Conservation (phyloP, 768 basidiomycete genomes). For the Tricholoma terreum region DNA sequence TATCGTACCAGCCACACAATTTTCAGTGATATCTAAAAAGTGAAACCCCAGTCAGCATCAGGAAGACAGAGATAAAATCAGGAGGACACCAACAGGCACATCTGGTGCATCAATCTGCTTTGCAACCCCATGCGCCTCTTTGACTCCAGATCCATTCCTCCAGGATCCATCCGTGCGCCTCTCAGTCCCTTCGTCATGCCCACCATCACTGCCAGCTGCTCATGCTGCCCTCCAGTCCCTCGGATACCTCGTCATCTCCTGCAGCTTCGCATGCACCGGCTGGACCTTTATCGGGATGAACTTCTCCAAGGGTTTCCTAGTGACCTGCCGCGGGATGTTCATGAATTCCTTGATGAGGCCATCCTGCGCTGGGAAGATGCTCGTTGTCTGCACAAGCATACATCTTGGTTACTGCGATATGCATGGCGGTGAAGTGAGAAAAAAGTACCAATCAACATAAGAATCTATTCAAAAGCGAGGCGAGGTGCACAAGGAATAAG, state of each 20-base stretch:
- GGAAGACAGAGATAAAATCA: not conserved
- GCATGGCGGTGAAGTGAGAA: slow-evolving; percentile 14
- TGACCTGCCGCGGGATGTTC: slow-evolving; percentile 89
- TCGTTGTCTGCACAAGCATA: slow-evolving; percentile 66
- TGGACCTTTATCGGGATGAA: slow-evolving; percentile 97
- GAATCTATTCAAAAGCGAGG: not conserved
- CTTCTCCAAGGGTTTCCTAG: slow-evolving; percentile 81
- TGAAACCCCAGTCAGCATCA: not conserved
- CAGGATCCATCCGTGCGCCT: slow-evolving; percentile 68
- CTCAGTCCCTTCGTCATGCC: slow-evolving; percentile 87
- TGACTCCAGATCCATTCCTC: slow-evolving; percentile 98
- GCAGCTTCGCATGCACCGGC: slow-evolving; percentile 86
- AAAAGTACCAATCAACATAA: not conserved
- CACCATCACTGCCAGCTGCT: slow-evolving; percentile 96
- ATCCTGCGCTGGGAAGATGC: slow-evolving; percentile 86
- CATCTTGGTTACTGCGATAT: not conserved
- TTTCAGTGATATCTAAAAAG: slow-evolving; percentile 84
- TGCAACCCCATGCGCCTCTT: slow-evolving; percentile 94
- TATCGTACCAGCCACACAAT: slow-evolving; percentile 97
- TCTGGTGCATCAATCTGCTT: slow-evolving; percentile 96
- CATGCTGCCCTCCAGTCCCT: slow-evolving; percentile 92
- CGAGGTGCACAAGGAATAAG: slow-evolving; percentile 19
- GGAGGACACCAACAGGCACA: slow-evolving; percentile 77
- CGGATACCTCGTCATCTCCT: slow-evolving; percentile 83
- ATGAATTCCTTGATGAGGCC: slow-evolving; percentile 90